phyloP scores from a whole-genome alignment of 2,329 filamentous ascomycete genomes.

The Knufia fluminis region DNA sequence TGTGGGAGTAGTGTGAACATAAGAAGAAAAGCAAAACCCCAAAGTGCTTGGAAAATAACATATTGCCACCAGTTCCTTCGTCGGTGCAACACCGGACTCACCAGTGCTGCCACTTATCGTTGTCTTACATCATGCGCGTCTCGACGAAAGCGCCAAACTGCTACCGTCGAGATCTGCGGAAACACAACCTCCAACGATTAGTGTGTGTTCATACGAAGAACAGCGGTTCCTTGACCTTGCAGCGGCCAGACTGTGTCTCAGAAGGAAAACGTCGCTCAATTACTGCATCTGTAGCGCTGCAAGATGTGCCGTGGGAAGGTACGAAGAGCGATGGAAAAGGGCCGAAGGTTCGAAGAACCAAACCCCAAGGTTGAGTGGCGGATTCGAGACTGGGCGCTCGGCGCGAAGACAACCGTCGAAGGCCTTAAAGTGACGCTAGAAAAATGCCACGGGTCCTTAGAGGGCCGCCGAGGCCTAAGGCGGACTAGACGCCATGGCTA shows the following conservation, averaged over 20 bases:
- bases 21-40: neutral
- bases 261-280: neutral
- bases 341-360: neutral
- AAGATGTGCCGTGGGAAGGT: neutral
- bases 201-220: too few species aligned
- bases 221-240: too few species aligned
- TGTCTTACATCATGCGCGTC: too few species aligned
- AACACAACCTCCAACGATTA: too few species aligned
- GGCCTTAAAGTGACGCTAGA: slow-evolving; percentile 1
- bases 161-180: too few species aligned
- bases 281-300: neutral
- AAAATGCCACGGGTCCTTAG: slow-evolving; percentile 2
- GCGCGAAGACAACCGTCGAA: neutral
- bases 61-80: neutral
- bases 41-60: neutral
- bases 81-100: too few species aligned
- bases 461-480: neutral
- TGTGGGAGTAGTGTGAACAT: slow-evolving; percentile 3
- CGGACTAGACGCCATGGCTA: neutral
- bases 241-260: neutral
- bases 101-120: too few species aligned
- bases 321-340: neutral
- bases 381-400: neutral
- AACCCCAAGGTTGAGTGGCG: neutral
- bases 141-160: too few species aligned